Evolutionary conservation across 2,329 filamentous ascomycete species (phyloP).

Genomic region (Coniochaeta ligniaria): DNA sequence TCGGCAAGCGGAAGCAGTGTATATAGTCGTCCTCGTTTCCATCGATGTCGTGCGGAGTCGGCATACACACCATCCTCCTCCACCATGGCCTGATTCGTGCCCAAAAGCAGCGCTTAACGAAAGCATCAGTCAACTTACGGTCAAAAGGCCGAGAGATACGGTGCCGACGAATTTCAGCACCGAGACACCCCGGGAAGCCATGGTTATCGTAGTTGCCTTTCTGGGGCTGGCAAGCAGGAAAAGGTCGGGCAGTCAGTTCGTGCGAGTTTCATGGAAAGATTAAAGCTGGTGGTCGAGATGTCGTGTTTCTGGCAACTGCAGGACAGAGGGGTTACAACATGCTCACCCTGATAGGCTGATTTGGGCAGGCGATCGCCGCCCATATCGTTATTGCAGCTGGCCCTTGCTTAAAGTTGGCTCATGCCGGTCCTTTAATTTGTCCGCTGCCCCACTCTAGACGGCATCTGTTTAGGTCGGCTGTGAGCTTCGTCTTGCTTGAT

Average conservation of each 20-base stretch:
- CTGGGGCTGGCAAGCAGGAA: background rate
- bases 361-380: background rate
- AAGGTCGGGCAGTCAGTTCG: background rate
- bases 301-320: background rate
- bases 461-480: too few species aligned
- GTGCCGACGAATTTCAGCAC: constrained; percentile 90
- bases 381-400: background rate
- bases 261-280: background rate
- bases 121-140: constrained; percentile 48
- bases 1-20: too few species aligned
- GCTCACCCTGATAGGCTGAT: background rate
- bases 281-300: background rate
- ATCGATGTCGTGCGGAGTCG: background rate
- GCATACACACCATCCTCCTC: background rate
- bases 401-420: background rate
- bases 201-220: constrained; percentile 19
- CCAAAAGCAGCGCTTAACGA: background rate
- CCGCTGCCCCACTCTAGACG: background rate
- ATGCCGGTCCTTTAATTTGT: background rate
- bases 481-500: too few species aligned
- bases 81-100: background rate
- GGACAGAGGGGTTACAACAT: background rate
- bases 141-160: constrained; percentile 79
- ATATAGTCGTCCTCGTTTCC: background rate
- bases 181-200: constrained; percentile 65